phyloP scores from a whole-genome alignment of 805 yeast genomes.

The Clavispora carvajalis region DNA sequence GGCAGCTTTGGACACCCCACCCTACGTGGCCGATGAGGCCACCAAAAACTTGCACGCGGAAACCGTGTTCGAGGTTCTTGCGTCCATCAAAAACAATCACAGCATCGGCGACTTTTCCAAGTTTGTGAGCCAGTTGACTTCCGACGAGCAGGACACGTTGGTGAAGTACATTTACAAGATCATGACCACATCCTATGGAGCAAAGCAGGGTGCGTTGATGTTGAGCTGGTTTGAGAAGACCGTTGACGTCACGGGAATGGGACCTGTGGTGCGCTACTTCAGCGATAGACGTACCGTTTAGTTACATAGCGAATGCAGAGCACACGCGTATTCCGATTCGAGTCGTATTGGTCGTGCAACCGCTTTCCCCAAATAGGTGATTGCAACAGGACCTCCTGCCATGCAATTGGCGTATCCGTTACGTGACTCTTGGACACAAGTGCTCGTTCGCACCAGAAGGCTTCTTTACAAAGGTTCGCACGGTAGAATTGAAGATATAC shows the following conservation, averaged over 20 bases:
- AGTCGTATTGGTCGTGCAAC: no score
- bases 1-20: conserved; percentile 65
- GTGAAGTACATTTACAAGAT: conserved; percentile 82
- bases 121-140: conserved; percentile 52
- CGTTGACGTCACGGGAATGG: conserved; percentile 78
- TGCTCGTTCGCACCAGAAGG: no score
- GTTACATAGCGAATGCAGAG: not conserved
- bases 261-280: conserved; percentile 80
- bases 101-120: conserved; percentile 59
- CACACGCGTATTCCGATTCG: no score
- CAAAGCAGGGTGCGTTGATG: conserved; percentile 79
- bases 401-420: no score
- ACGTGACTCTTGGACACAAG: no score
- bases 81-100: conserved; percentile 48
- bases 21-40: conserved; percentile 68
- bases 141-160: conserved; percentile 69
- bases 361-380: no score
- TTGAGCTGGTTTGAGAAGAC: conserved; percentile 92
- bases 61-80: conserved; percentile 63
- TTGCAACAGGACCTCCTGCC: no score
- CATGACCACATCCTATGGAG: conserved; percentile 72
- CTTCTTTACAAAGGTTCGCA: no score
- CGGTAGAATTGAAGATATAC: not conserved
- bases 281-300: conserved; percentile 79
- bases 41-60: conserved; percentile 43